These are phyloP conservation scores for Cyberlindnera mrakii DNA, from an alignment of 805 yeast genomes.

Conservation along the genomic window DNA sequence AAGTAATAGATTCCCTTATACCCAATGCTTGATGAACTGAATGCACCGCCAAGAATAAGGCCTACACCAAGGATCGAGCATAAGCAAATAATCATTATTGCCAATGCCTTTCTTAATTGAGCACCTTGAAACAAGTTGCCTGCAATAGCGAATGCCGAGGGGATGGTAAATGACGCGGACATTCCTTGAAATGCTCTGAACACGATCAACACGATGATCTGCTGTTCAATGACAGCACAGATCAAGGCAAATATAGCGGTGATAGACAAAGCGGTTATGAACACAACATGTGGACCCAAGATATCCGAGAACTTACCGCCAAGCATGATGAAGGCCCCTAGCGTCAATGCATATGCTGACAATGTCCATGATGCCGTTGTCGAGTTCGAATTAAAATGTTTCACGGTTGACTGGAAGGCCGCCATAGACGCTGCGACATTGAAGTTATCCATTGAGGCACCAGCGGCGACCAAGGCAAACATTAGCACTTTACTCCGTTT, in stretches of 20 bases:
- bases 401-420: slow-evolving; percentile 1
- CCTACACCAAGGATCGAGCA: slow-evolving; percentile 34
- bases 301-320: slow-evolving; percentile 38
- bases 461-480: slow-evolving; percentile 19
- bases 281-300: slow-evolving; percentile 32
- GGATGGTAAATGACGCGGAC: slow-evolving; percentile 36
- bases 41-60: slow-evolving; percentile 39
- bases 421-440: slow-evolving; percentile 16
- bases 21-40: slow-evolving; percentile 30
- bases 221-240: slow-evolving; percentile 31
- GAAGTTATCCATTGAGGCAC: slow-evolving; percentile 6
- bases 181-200: slow-evolving; percentile 42
- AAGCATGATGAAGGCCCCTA: slow-evolving; percentile 38
- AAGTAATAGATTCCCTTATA: slow-evolving; percentile 35
- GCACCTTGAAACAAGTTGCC: slow-evolving; percentile 26
- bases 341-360: slow-evolving; percentile 37
- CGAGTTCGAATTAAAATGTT: slow-evolving; percentile 2
- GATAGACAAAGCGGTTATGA: slow-evolving; percentile 19
- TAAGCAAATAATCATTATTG: slow-evolving; percentile 22
- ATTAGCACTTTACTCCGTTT: slow-evolving; percentile 1
- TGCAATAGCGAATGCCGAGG: slow-evolving; percentile 30
- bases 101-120: slow-evolving; percentile 23
- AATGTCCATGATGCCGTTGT: slow-evolving; percentile 37
- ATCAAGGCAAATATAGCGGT: slow-evolving; percentile 27
- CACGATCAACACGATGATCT: slow-evolving; percentile 30